Percentiles rank a stretch among this genome's conserved stretches.
phyloP scores from a whole-genome alignment of 2,329 filamentous ascomycete genomes.

The Meredithiella fracta region DNA sequence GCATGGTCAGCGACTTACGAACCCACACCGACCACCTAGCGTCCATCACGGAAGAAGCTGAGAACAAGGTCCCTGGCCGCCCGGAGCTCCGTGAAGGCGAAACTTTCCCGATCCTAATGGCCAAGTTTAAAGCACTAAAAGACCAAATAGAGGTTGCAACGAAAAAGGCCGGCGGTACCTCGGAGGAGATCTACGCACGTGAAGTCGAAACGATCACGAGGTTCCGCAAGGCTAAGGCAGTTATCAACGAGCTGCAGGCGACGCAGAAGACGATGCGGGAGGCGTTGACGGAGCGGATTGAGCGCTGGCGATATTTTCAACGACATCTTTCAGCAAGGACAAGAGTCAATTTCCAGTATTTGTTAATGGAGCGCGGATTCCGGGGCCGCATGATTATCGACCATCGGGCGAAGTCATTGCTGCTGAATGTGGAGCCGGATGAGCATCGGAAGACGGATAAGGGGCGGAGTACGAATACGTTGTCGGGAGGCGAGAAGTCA shows the following conservation, averaged over 20 bases:
- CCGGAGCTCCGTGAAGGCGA: slow-evolving; percentile 32
- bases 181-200: slow-evolving; percentile 44
- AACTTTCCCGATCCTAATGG: slow-evolving; percentile 38
- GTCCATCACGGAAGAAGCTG: slow-evolving; percentile 14
- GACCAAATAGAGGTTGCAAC: slow-evolving; percentile 43
- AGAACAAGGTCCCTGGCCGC: slow-evolving; percentile 25
- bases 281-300: slow-evolving; percentile 51
- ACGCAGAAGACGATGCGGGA: slow-evolving; percentile 32
- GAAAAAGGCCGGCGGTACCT: slow-evolving; percentile 42
- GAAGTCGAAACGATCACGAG: slow-evolving; percentile 26
- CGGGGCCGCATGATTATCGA: slow-evolving; percentile 66
- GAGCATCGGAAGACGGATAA: slow-evolving; percentile 50
- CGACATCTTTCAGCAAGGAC: slow-evolving; percentile 72
- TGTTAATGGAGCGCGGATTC: slow-evolving; percentile 79
- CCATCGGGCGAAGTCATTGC: slow-evolving; percentile 56
- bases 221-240: slow-evolving; percentile 25
- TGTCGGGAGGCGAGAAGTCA: slow-evolving; percentile 93
- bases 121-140: slow-evolving; percentile 36
- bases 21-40: background rate
- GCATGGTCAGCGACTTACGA: too few relatives aligned
- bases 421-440: slow-evolving; percentile 59
- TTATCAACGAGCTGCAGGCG: slow-evolving; percentile 26
- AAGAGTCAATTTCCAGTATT: slow-evolving; percentile 70
- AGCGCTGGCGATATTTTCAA: slow-evolving; percentile 68
- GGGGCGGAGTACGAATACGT: slow-evolving; percentile 73